Base-by-base conservation (phyloP, 2,329 filamentous ascomycete species). In the Talaromyces amestolkiae region DNA sequence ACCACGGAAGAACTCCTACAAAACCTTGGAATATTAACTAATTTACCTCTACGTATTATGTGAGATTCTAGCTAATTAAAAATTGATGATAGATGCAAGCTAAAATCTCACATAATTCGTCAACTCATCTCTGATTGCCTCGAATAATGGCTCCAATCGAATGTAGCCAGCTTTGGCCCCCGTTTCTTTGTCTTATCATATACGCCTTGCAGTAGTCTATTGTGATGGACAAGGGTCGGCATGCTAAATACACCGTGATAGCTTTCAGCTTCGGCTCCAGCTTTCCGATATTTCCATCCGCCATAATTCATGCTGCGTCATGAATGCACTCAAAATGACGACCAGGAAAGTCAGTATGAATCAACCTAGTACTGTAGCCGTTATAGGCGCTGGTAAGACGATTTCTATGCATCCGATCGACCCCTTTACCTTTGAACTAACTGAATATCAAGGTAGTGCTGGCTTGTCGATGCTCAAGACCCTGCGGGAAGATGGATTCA, bases 401-500 rank as follows among this genome's bases (percentile, higher is more conserved):
- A 17, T 13, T 37, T 56, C n/a, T 27, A 13, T 13, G 3, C 33
- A 9, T 58, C 10, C 9, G 15, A 37, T 39, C 33, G 35, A 37
- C 31, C 22, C 51, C 9, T 19, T 8, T 10, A n/a, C n/a, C 9
- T 4, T 53, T 5, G 7, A 9, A 58, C 53, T 58, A 9, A 58
- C 11, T 24, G 19, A 2, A 3, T 56, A 35, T 22, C 31, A 37
- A 56, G 53, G 53, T 37, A 56, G 53, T 31, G 35, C 53, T 7
- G 53, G 53, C 27, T 56, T 62, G 43, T 62, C 60, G 15, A 62
- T 62, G 60, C 41, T 78, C 41, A 82, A 83, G 69, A 78, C 75
- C 3, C 70, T 82, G 10, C 73, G 74, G 11, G 80, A 81, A 64
- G 79, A 80, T 71, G 80, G 80, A 1, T 82, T 82, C 67, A 70